Conservation (phyloP, 2,329 filamentous ascomycete species). For the Phialemoniopsis sp. region DNA sequence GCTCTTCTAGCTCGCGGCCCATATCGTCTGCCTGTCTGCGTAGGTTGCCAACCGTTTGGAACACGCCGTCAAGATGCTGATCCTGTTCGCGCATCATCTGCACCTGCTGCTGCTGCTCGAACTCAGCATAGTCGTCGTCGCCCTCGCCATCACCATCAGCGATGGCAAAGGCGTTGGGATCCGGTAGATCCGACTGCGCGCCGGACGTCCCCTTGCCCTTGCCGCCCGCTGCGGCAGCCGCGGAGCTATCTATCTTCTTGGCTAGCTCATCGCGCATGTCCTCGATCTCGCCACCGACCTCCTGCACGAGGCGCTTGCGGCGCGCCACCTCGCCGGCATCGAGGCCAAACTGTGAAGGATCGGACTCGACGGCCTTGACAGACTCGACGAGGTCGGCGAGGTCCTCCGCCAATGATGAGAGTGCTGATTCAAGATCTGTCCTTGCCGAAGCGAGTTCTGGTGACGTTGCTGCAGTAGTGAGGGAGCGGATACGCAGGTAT, state of each 20-base stretch:
- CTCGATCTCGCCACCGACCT: conserved; percentile 84
- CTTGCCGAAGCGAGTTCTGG: conserved; percentile 82
- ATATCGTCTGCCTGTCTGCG: conserved; percentile 90
- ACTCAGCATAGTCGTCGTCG: conserved; percentile 64
- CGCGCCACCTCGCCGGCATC: conserved; percentile 77
- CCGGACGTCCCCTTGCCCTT: conserved; percentile 23
- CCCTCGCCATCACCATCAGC: conserved; percentile 42
- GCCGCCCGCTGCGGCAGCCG: conserved; percentile 15
- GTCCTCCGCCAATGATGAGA: conserved; percentile 73
- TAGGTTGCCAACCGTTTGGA: conserved; percentile 87
- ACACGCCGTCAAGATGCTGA: conserved; percentile 86
- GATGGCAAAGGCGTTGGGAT: conserved; percentile 55
- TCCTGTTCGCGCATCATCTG: conserved; percentile 96
- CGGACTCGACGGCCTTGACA: conserved; percentile 80
- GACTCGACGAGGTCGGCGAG: conserved; percentile 84
- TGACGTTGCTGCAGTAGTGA: conserved; percentile 65
- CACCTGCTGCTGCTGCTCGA: conserved; percentile 87
- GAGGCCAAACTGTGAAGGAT: conserved; percentile 84
- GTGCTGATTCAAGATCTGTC: conserved; percentile 60
- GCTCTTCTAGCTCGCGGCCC: conserved; percentile 94
- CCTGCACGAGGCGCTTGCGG: conserved; percentile 76
- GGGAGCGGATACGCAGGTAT: conserved; percentile 91
- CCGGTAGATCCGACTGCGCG: conserved; percentile 38
- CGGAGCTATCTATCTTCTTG: conserved; percentile 45
- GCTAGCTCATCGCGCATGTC: conserved; percentile 82